A percentile compares a stretch with the other conserved stretches of the same genome.
Evolutionary conservation across 2,329 filamentous ascomycete species (phyloP).

Genomic region (Neonectria magnoliae): DNA sequence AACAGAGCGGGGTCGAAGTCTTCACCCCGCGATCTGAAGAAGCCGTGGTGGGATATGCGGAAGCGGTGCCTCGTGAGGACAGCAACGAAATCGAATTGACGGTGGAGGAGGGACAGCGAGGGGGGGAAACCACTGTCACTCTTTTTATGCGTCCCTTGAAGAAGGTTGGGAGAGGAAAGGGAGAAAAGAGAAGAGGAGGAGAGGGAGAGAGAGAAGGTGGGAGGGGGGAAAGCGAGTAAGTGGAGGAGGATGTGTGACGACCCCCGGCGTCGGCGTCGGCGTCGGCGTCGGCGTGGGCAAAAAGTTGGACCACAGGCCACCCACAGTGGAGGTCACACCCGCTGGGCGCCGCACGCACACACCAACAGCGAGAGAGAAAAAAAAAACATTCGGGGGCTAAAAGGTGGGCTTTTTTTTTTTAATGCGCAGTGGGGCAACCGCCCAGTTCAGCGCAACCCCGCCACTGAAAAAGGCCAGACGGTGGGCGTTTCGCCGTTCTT

Average conservation of each 20-base stretch:
- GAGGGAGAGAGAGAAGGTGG: constrained; percentile 39
- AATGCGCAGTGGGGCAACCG: constrained; percentile 8
- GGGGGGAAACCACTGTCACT: constrained; percentile 50
- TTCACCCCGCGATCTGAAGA: constrained; percentile 53
- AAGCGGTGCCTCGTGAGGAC: constrained; percentile 40
- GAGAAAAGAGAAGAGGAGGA: constrained; percentile 37
- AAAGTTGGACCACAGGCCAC: constrained; percentile 32
- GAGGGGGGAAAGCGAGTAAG: constrained; percentile 42
- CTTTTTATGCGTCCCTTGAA: constrained; percentile 51
- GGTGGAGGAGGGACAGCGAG: constrained; percentile 52
- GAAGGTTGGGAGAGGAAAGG: constrained; percentile 31
- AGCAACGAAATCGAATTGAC: constrained; percentile 45
- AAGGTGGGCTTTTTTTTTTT: constrained; percentile 27
- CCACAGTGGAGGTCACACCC: constrained; percentile 14
- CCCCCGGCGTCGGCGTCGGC: constrained; percentile 24
- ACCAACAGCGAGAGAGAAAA: constrained; percentile 24
- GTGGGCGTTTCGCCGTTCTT: constrained; percentile 5
- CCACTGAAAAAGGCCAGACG: constrained; percentile 4
- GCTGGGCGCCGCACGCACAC: not conserved
- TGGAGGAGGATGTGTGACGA: constrained; percentile 40
- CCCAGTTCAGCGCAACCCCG: constrained; percentile 16
- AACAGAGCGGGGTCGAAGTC: constrained; percentile 59
- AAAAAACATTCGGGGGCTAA: constrained; percentile 37
- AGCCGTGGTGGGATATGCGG: constrained; percentile 40
- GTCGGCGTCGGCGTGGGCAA: not conserved